Evolutionary conservation across 169 alveolate species (phyloP).

Genomic region (Plasmodium gallinaceum): DNA sequence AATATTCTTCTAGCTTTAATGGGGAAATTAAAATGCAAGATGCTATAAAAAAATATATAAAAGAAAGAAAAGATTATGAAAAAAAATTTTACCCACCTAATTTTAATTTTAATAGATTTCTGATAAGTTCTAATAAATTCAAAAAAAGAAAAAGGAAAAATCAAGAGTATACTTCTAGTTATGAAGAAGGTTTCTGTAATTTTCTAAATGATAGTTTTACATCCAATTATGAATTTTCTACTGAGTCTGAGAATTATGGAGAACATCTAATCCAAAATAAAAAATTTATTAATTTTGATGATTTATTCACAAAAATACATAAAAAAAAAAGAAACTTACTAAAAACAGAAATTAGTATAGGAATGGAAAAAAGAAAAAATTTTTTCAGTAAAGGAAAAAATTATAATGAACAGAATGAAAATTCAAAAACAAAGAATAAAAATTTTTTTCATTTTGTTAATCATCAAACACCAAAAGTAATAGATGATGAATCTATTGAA

Average conservation of each 20-base stretch:
- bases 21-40: slow-evolving; percentile 11
- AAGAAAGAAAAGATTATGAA: slow-evolving; percentile 52
- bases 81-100: slow-evolving; percentile 23
- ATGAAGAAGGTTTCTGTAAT: slow-evolving; percentile 33
- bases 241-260: slow-evolving; percentile 37
- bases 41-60: slow-evolving; percentile 29
- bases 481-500: neutral
- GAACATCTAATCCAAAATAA: slow-evolving; percentile 3
- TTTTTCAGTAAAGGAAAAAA: neutral
- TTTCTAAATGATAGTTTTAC: slow-evolving; percentile 22
- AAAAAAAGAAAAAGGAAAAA: slow-evolving; percentile 18
- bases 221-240: slow-evolving; percentile 30
- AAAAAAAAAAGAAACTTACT: slow-evolving; percentile 38
- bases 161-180: neutral
- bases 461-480: slow-evolving; percentile 27
- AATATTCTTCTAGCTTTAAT: slow-evolving; percentile 53
- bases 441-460: slow-evolving; percentile 14
- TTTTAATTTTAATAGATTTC: slow-evolving; percentile 17
- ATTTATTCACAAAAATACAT: slow-evolving; percentile 68
- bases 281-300: slow-evolving; percentile 55
- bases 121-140: neutral
- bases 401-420: neutral
- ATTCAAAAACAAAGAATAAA: neutral
- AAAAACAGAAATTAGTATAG: slow-evolving; percentile 1
- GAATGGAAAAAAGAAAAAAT: slow-evolving; percentile 1